phyloP scores from a whole-genome alignment of 176 grass and related monocot genomes.

The Themeda triandra region DNA sequence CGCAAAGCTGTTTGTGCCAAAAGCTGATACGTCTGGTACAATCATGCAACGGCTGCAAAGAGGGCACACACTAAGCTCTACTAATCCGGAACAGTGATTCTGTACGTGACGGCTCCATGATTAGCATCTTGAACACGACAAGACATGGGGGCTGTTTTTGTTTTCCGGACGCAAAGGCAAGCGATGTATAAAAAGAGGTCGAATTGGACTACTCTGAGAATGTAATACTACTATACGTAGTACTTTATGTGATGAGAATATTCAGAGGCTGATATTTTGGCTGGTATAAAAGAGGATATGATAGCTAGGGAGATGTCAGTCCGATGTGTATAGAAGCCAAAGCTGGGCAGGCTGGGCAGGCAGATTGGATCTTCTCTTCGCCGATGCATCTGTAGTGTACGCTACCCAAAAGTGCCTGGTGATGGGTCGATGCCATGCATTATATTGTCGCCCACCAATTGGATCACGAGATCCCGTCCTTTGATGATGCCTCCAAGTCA shows the following conservation, averaged over 20 bases:
- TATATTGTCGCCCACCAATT: conserved; percentile 6
- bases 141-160: not conserved
- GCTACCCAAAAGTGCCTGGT: conserved; percentile 22
- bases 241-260: no score
- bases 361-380: conserved; percentile 21
- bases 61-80: not conserved
- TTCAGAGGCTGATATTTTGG: conserved; percentile 1
- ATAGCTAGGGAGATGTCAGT: no score
- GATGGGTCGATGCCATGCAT: not conserved
- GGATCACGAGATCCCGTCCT: conserved; percentile 34
- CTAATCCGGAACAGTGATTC: not conserved
- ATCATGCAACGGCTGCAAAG: not conserved
- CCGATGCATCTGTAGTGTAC: not conserved
- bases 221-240: no score
- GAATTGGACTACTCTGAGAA: no score
- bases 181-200: not conserved
- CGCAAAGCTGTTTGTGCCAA: not conserved
- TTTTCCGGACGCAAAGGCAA: conserved; percentile 20
- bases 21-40: conserved; percentile 2
- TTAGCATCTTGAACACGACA: conserved; percentile 7
- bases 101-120: not conserved
- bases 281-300: no score
- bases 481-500: not conserved
- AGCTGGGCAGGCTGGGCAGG: not conserved
- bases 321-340: not conserved